These are phyloP conservation scores for Pseudonitzschia pungens DNA, from an alignment of 108 stramenopile species.

Conservation along the genomic window DNA sequence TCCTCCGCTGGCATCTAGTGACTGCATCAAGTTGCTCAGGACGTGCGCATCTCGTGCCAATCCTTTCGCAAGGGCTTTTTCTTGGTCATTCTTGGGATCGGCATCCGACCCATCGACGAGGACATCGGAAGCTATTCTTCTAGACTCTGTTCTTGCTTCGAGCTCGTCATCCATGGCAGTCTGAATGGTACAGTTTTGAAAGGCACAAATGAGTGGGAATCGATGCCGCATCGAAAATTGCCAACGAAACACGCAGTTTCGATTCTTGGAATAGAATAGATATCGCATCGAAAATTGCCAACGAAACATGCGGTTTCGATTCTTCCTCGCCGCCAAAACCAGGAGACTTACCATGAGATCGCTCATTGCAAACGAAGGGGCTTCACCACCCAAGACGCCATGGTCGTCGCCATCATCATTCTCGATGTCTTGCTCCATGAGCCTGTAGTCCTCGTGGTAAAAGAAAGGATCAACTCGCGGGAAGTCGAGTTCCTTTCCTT, in stretches of 20 bases:
- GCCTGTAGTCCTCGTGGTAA: constrained; percentile 43
- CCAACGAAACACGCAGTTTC: neutral
- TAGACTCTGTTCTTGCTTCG: constrained; percentile 17
- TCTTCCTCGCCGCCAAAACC: neutral
- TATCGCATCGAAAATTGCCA: neutral
- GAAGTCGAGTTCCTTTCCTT: constrained; percentile 29
- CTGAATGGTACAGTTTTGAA: constrained; percentile 6
- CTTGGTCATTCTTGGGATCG: constrained; percentile 7
- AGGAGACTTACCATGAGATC: constrained; percentile 31
- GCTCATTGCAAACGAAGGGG: constrained; percentile 11
- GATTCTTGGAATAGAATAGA: constrained; percentile 6
- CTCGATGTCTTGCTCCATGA: constrained; percentile 28
- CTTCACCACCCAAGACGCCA: neutral
- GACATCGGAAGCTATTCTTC: constrained; percentile 10
- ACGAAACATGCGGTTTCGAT: neutral
- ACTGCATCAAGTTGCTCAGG: constrained; percentile 59
- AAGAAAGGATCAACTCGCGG: constrained; percentile 25
- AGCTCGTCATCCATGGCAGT: constrained; percentile 55
- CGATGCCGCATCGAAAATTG: neutral
- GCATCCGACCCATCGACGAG: neutral
- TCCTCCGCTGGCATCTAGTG: constrained; percentile 59
- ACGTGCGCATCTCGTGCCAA: constrained; percentile 41
- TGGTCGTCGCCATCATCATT: constrained; percentile 15
- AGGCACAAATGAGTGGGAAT: neutral
- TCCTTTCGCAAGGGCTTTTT: constrained; percentile 16